These are phyloP conservation scores for Xylariales sp. DNA, from an alignment of 2,329 filamentous ascomycete genomes.

Conservation along the genomic window DNA sequence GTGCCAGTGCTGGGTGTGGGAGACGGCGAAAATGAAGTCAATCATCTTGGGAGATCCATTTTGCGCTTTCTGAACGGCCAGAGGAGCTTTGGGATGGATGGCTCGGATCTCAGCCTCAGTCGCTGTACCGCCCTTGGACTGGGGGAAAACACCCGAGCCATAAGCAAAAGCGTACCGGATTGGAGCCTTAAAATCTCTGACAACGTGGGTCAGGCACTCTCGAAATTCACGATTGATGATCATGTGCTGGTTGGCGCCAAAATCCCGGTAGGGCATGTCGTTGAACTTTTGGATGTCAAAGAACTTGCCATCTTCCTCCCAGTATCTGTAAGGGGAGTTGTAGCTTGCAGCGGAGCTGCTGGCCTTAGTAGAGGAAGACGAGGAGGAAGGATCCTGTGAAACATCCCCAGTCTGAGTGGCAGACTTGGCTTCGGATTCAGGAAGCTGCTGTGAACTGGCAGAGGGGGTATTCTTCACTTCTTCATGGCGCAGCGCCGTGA, in stretches of 20 bases:
- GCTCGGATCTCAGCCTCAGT: constrained; percentile 54
- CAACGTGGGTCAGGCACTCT: constrained; percentile 77
- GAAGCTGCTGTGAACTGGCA: constrained; percentile 1
- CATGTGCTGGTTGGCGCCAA: constrained; percentile 96
- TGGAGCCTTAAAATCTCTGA: constrained; percentile 88
- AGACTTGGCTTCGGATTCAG: constrained; percentile 20
- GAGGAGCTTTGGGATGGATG: constrained; percentile 77
- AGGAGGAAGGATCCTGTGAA: too few relatives aligned
- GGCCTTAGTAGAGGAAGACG: too few relatives aligned
- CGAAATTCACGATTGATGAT: constrained; percentile 95
- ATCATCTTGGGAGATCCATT: constrained; percentile 92
- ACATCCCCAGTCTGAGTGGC: too few relatives aligned
- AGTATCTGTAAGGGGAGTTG: too few relatives aligned
- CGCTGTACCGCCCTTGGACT: constrained; percentile 50
- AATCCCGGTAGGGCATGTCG: constrained; percentile 72
- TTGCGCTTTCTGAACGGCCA: constrained; percentile 79
- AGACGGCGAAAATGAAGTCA: constrained; percentile 96
- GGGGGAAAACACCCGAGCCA: constrained; percentile 92
- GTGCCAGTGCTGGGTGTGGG: constrained; percentile 95
- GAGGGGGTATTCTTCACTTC: neutral
- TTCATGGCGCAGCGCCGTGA: neutral
- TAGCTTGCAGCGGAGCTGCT: too few relatives aligned
- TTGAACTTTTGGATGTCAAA: constrained; percentile 71
- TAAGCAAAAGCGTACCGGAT: constrained; percentile 97
- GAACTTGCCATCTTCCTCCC: constrained; percentile 72